Conservation (phyloP, 345 rosid species). For the Mercurialis annua region DNA sequence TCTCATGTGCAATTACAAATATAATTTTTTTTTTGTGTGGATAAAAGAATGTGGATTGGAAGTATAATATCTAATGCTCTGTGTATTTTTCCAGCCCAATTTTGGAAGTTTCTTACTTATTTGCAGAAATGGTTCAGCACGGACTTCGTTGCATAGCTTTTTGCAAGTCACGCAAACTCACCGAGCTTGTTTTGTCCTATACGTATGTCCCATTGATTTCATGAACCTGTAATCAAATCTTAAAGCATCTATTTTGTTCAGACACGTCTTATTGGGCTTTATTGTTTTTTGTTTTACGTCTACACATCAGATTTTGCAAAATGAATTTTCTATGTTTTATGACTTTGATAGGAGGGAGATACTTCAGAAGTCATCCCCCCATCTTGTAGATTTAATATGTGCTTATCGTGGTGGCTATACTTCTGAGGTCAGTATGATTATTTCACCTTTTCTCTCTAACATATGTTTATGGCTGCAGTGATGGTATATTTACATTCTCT, state of each 20-base stretch:
- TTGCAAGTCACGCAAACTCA: conserved; percentile 86
- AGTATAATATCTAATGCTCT: conserved; percentile 14
- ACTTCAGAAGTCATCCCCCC: conserved; percentile 70
- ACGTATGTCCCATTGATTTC: conserved; percentile 54
- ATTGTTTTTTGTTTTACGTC: not conserved
- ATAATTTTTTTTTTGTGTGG: not conserved
- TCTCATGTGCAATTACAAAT: conserved; percentile 1
- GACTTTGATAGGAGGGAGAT: conserved; percentile 62
- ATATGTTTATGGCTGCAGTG: not conserved
- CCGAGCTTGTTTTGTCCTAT: conserved; percentile 76
- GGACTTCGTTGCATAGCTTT: conserved; percentile 94
- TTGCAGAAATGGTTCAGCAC: conserved; percentile 96
- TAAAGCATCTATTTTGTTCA: conserved; percentile 1
- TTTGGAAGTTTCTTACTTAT: conserved; percentile 66
- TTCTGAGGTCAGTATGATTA: conserved; percentile 54
- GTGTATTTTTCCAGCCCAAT: conserved; percentile 56
- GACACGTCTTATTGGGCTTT: conserved; percentile 1
- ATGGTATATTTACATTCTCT: too few species aligned
- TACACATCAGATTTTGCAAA: conserved; percentile 12
- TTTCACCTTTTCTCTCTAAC: not conserved
- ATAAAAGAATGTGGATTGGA: not conserved
- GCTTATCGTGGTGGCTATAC: conserved; percentile 91
- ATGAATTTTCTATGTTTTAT: conserved; percentile 10
- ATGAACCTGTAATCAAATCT: conserved; percentile 3
- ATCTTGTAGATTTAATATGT: conserved; percentile 60